These are phyloP conservation scores for Globisporangium camurandrum DNA, from an alignment of 352 stramenopile species.

Conservation along the genomic window DNA sequence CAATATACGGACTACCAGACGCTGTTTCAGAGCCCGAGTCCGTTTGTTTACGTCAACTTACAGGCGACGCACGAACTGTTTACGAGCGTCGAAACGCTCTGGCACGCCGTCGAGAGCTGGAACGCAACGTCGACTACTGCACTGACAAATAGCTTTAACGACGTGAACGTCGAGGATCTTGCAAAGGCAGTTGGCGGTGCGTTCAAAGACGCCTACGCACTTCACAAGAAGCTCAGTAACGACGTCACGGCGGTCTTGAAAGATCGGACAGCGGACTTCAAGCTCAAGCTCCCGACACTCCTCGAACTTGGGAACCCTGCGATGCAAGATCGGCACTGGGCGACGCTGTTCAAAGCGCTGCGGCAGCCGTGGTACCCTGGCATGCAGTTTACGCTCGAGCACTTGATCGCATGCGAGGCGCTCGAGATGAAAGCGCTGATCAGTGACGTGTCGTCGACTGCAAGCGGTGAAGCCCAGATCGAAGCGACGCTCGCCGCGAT, in stretches of 20 bases:
- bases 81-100: slow-evolving; percentile 77
- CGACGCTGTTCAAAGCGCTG: slow-evolving; percentile 90
- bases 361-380: slow-evolving; percentile 85
- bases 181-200: slow-evolving; percentile 79
- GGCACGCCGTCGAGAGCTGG: slow-evolving; percentile 82
- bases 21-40: slow-evolving; percentile 86
- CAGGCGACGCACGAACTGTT: slow-evolving; percentile 85
- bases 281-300: slow-evolving; percentile 87
- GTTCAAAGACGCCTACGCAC: slow-evolving; percentile 85
- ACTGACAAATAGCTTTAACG: slow-evolving; percentile 80
- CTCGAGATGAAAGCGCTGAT: slow-evolving; percentile 87
- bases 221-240: slow-evolving; percentile 91
- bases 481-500: slow-evolving; percentile 87
- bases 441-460: slow-evolving; percentile 74
- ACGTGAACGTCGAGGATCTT: slow-evolving; percentile 86
- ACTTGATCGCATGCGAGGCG: slow-evolving; percentile 83
- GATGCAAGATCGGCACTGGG: slow-evolving; percentile 94
- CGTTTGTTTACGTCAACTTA: slow-evolving; percentile 89
- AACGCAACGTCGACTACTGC: slow-evolving; percentile 69
- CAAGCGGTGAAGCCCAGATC: slow-evolving; percentile 87
- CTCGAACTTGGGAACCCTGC: slow-evolving; percentile 87
- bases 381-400: slow-evolving; percentile 85
- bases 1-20: slow-evolving; percentile 91
- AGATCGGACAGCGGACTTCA: slow-evolving; percentile 85
- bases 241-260: slow-evolving; percentile 86